Conservation (phyloP, 192 early-diverging fungal genomes). For the Linderina pennispora region DNA sequence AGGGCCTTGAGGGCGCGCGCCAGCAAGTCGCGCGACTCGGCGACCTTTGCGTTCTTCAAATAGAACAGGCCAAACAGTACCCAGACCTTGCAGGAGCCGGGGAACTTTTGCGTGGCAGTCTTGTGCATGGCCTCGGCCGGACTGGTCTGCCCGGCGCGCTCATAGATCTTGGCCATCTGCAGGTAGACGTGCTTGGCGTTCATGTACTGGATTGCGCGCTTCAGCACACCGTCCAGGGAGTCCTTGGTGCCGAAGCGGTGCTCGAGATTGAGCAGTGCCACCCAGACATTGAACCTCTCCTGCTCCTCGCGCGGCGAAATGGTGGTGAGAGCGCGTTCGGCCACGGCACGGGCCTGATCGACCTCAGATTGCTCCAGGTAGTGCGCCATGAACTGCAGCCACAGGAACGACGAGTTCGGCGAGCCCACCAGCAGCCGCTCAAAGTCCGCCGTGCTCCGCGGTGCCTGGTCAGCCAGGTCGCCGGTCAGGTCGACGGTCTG, state of each 20-base stretch:
- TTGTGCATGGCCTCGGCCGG: constrained; percentile 65
- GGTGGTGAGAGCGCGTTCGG: constrained; percentile 88
- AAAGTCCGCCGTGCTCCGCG: constrained; percentile 77
- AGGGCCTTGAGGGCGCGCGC: constrained; percentile 74
- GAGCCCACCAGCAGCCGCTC: constrained; percentile 90
- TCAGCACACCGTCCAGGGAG: constrained; percentile 73
- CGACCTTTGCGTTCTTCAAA: constrained; percentile 61
- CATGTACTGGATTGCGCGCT: constrained; percentile 76
- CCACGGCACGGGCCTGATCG: constrained; percentile 86
- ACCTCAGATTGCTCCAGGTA: constrained; percentile 92
- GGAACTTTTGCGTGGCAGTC: constrained; percentile 79
- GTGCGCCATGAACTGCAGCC: constrained; percentile 99
- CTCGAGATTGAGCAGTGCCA: constrained; percentile 93
- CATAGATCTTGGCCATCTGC: constrained; percentile 86
- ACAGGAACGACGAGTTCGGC: constrained; percentile 93
- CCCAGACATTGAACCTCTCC: constrained; percentile 98
- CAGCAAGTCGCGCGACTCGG: constrained; percentile 72
- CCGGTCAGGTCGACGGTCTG: constrained; percentile 63
- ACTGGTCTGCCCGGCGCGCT: constrained; percentile 68
- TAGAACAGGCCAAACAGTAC: constrained; percentile 76
- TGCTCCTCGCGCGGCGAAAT: constrained; percentile 89
- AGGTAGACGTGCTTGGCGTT: constrained; percentile 88
- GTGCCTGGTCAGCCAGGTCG: constrained; percentile 60
- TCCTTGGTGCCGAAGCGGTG: constrained; percentile 88
- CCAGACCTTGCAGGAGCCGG: constrained; percentile 89